Evolutionary conservation across 495 filamentous ascomycete genomes (phyloP), one percentile per base, ranked within the genome.

Genomic region (Lichenothelia convexa): DNA sequence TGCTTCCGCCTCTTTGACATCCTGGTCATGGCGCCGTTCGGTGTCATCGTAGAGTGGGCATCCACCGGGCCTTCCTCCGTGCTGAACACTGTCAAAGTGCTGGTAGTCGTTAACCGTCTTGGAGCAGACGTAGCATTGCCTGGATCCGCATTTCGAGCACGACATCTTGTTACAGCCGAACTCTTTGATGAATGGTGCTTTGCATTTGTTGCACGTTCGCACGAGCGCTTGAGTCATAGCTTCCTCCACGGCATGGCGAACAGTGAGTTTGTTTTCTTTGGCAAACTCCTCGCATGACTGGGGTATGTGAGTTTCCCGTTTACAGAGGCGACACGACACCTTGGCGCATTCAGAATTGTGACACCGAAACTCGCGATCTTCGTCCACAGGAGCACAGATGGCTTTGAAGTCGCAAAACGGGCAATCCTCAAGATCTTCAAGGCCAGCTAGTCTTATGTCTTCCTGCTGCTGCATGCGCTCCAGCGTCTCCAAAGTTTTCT

Each of bases 401-500:
- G 71, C 80, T 26, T 78, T 80, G 56, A 70, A 91, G 18, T 77
- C 71, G 53, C 84, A 93, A 51, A 86, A 87, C 1, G 84, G 83
- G 43, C 84, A 93, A 22, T 57, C 57, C 13, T 41, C 44, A 16
- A 60, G 45, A 30, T 44, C 45, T 4, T 53, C 48, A 4, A 60
- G 29, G 1, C 46, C 52, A 12, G 57, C 57, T 11, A 39, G 33
- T 1, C 69, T 63, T 17, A 93, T 61, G 20, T 66, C 68, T 17
- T 74, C 67, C 38, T 79, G 67, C 47, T 78, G 71, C 46, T 86
- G 75, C 31, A 84, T 61, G 15, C 65, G 61, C 12, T 80, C 77
- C 1, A 93, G 55, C 38, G 58, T 64, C 1, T 70, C 67, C 18
- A 68, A 56, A 1, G 63, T 46, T 38, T 67, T 70, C 11, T 61